Conservation (phyloP, 306 rosid species). For the Trifolium pratense region DNA sequence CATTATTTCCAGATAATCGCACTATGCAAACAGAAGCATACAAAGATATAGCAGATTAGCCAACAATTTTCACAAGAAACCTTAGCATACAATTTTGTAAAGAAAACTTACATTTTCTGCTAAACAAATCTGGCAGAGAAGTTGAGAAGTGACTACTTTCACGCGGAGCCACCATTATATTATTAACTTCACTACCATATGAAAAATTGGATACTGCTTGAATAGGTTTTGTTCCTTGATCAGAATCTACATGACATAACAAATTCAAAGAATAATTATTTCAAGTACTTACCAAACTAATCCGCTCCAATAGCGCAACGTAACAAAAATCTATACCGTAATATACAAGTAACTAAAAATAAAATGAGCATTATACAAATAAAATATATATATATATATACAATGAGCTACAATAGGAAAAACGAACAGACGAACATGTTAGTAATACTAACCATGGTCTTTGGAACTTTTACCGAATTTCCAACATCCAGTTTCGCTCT, state of each 20-base stretch:
- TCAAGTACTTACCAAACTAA: no score
- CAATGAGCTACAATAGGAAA: neutral
- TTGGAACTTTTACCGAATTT: constrained; percentile 51
- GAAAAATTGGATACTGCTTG: neutral
- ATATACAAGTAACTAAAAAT: no score
- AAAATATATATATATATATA: no score
- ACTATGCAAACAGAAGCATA: constrained; percentile 40
- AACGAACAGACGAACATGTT: neutral
- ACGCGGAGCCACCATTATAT: constrained; percentile 23
- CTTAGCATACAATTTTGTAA: constrained; percentile 9
- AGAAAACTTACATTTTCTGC: constrained; percentile 42
- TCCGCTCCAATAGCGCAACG: no score
- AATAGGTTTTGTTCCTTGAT: constrained; percentile 26
- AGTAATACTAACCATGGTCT: constrained; percentile 60
- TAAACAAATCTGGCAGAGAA: constrained; percentile 43
- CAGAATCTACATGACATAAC: constrained; percentile 37
- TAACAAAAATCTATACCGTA: no score
- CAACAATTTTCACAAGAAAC: constrained; percentile 26
- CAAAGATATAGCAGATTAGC: constrained; percentile 26
- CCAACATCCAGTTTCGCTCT: constrained; percentile 64
- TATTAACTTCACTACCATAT: constrained; percentile 31
- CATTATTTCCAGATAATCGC: constrained; percentile 43
- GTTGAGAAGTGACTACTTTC: constrained; percentile 45
- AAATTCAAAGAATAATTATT: no score
- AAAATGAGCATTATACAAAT: neutral